Percentiles rank a stretch among this genome's conserved stretches.
phyloP scores from a whole-genome alignment of 1,284 basidiomycete species.

The Heimioporus retisporus region DNA sequence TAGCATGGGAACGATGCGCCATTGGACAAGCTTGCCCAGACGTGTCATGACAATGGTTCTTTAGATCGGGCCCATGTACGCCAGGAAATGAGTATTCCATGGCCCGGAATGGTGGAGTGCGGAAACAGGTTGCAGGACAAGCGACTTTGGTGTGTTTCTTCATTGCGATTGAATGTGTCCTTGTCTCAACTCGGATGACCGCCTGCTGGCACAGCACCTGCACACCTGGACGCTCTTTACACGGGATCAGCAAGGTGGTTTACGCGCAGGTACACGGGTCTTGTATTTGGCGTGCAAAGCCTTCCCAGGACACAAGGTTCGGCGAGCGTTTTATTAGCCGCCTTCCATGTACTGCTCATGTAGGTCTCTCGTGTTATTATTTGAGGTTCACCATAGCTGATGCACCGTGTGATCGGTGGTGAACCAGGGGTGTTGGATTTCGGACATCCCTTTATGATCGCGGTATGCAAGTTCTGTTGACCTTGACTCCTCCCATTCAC shows the following conservation, averaged over 20 bases:
- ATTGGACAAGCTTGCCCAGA: too few species aligned
- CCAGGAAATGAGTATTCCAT: too few species aligned
- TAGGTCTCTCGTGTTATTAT: conserved; percentile 38
- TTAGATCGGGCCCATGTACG: too few species aligned
- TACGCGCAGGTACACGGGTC: conserved; percentile 59
- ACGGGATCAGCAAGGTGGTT: conserved; percentile 82
- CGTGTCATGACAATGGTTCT: too few species aligned
- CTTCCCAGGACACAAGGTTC: conserved; percentile 92
- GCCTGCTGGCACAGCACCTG: conserved; percentile 78
- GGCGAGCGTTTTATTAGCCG: conserved; percentile 72
- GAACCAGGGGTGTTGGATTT: conserved; percentile 83
- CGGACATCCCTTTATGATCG: conserved; percentile 92
- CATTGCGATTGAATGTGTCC: conserved; percentile 61
- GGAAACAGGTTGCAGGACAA: too few species aligned
- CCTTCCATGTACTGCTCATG: conserved; percentile 82
- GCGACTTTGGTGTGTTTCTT: too few species aligned
- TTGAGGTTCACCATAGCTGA: conserved; percentile 31
- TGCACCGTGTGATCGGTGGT: conserved; percentile 61
- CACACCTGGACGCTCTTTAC: conserved; percentile 77
- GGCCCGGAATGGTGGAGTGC: too few species aligned
- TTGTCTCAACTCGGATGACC: conserved; percentile 63
- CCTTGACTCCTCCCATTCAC: too few species aligned
- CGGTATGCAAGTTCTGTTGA: conserved; percentile 54
- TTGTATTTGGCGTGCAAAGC: conserved; percentile 66
- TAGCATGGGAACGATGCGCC: too few species aligned